phyloP scores from a whole-genome alignment of 2,329 filamentous ascomycete species.

The Aspergillus pseudoviridinutans region DNA sequence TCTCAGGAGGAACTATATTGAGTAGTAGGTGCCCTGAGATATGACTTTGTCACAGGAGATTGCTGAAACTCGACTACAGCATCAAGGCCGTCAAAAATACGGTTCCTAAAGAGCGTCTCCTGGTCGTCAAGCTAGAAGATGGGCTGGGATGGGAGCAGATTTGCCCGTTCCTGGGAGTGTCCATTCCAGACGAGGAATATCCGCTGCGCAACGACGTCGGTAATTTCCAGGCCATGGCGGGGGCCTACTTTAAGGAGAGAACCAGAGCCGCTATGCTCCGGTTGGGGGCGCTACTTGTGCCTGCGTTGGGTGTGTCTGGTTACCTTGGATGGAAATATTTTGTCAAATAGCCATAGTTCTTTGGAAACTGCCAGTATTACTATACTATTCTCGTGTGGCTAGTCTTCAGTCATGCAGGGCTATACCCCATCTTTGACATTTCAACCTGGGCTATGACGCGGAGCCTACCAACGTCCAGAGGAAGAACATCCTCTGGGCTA shows the following conservation, averaged over 20 bases:
- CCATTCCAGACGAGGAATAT: slow-evolving; percentile 17
- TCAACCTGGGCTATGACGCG: not conserved
- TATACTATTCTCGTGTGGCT: not conserved
- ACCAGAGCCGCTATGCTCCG: slow-evolving; percentile 11
- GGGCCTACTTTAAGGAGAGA: slow-evolving; percentile 9
- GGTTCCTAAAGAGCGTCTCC: slow-evolving; percentile 17
- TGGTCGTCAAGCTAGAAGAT: slow-evolving; percentile 17
- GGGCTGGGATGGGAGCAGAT: slow-evolving; percentile 21
- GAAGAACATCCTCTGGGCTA: no score
- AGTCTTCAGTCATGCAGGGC: not conserved
- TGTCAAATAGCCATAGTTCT: not conserved
- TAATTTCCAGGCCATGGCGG: slow-evolving; percentile 15
- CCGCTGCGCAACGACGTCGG: slow-evolving; percentile 19
- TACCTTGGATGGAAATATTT: slow-evolving; percentile 7
- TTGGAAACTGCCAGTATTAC: no score
- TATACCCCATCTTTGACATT: not conserved
- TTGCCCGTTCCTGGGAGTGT: slow-evolving; percentile 19
- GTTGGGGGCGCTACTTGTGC: slow-evolving; percentile 8
- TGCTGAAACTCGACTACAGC: slow-evolving; percentile 3
- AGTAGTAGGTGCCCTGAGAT: slow-evolving; percentile 16
- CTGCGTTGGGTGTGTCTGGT: slow-evolving; percentile 9
- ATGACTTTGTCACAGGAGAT: not conserved
- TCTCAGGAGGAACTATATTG: slow-evolving; percentile 14
- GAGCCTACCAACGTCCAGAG: not conserved
- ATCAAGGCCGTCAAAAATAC: slow-evolving; percentile 16